Evolutionary conservation across 768 basidiomycete genomes (phyloP).

Genomic region (Psilocybe azurescens): DNA sequence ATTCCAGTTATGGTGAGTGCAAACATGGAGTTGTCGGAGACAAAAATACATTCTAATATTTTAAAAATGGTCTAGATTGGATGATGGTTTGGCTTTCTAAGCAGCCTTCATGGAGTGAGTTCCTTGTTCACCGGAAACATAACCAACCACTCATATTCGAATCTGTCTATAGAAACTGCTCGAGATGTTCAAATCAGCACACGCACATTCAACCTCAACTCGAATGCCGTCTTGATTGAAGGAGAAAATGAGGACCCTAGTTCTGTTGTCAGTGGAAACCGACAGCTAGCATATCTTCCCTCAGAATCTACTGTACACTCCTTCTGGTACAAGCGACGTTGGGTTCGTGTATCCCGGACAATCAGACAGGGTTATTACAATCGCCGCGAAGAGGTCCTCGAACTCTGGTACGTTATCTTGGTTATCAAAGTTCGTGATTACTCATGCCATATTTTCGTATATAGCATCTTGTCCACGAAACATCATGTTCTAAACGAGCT

Average conservation of each 20-base stretch:
- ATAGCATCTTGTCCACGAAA: constrained; percentile 55
- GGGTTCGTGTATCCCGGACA: constrained; percentile 43
- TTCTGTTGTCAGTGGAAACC: constrained; percentile 26
- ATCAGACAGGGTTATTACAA: constrained; percentile 38
- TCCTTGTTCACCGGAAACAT: neutral
- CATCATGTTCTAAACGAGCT: constrained; percentile 54
- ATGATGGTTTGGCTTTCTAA: constrained; percentile 72
- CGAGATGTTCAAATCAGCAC: constrained; percentile 61
- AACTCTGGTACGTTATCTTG: constrained; percentile 43
- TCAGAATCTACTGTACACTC: constrained; percentile 42
- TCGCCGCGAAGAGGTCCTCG: constrained; percentile 42
- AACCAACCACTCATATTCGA: neutral
- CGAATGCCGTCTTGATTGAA: constrained; percentile 35
- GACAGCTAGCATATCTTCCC: constrained; percentile 50
- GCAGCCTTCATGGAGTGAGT: constrained; percentile 63
- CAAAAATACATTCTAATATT: neutral
- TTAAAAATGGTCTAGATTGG: constrained; percentile 53
- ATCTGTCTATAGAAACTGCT: constrained; percentile 34
- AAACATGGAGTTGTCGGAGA: neutral
- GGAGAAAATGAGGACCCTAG: constrained; percentile 41
- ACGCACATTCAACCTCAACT: constrained; percentile 37
- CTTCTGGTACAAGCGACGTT: constrained; percentile 56
- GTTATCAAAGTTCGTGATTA: neutral
- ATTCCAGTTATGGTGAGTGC: constrained; percentile 58
- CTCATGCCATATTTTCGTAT: neutral